Evolutionary conservation across 441 rosid species (phyloP), one percentile per base, ranked within the genome.

Genomic region (Codiaeum variegatum): DNA sequence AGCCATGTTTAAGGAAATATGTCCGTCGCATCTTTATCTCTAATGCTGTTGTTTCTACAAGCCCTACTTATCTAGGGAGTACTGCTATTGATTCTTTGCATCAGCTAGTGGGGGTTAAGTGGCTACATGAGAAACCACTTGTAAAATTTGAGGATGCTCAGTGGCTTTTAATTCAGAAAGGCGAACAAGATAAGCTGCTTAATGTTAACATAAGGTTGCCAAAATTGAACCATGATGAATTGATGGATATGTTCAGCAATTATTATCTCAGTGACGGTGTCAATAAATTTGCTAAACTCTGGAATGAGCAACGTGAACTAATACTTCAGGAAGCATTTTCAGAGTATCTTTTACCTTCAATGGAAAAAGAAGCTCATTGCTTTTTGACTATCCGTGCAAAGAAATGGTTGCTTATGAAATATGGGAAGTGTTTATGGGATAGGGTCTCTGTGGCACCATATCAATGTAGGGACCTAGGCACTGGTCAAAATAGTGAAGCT

Each of bases 121-220:
- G 97, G 96, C 76, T 92, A 73, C 86, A 88, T 3, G 93, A 92
- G 56, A 92, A 92, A 83, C 97, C 96, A 62, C 75, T 92, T 78
- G 82, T 71, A 75, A 82, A 40, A 75, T 92, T 92, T 85, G 85
- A 86, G 74, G 94, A 86, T 82, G 89, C 87, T 44, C 96, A 92
- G 34, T 90, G 97, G 97, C 93, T 92, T 67, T 91, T 88, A 73
- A 87, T 92, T 79, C 97, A 85, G 84, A 92, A 89, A 80, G 96
- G 93, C 61, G 94, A 90, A 75, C 94, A 92, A 80, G 94, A 88
- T 85, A 90, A 88, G 75, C 89, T 89, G 61, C 88, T 92, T 74
- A 85, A 90, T 75, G 96, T 92, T 65, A 84, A 86, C 54, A 69
- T 89, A 77, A 88, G 86, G 80, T 81, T 92, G 34, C 93, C 93